phyloP scores from a whole-genome alignment of 495 filamentous ascomycete genomes.

The Chaetomium tenue region DNA sequence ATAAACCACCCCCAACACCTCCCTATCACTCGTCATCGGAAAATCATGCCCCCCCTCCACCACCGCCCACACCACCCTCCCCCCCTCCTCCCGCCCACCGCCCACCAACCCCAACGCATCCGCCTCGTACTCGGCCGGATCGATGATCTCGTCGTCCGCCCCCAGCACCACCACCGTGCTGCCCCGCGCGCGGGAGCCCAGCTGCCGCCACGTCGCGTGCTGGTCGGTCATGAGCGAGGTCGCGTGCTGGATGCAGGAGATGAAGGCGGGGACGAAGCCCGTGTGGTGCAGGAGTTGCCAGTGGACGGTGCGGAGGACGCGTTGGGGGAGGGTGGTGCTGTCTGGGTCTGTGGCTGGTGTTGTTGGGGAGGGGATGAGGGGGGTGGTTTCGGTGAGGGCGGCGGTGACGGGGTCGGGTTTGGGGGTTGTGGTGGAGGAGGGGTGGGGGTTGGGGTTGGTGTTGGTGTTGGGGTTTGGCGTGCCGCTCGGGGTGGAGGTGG shows the following conservation, averaged over 20 bases:
- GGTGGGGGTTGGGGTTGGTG: not conserved
- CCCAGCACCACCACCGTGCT: constrained; percentile 53
- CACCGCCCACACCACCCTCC: constrained; percentile 40
- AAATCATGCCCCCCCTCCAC: constrained; percentile 54
- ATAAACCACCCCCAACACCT: constrained; percentile 44
- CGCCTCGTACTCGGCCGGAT: constrained; percentile 36
- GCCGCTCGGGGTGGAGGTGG: not conserved
- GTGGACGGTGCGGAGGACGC: constrained; percentile 38
- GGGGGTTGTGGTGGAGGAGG: not conserved
- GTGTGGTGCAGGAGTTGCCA: constrained; percentile 56
- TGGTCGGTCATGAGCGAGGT: constrained; percentile 45
- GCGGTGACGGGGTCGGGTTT: constrained; percentile 28
- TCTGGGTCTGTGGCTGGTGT: constrained; percentile 17
- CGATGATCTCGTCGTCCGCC: constrained; percentile 49
- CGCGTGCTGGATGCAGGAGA: constrained; percentile 49
- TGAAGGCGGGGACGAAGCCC: constrained; percentile 55
- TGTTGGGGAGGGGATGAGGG: constrained; percentile 24
- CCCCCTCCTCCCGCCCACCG: constrained; percentile 28
- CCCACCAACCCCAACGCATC: constrained; percentile 40
- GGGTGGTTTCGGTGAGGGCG: constrained; percentile 34
- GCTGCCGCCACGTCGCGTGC: constrained; percentile 48
- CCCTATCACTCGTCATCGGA: constrained; percentile 43
- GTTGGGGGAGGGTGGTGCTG: constrained; percentile 32
- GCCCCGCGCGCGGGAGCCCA: constrained; percentile 40
- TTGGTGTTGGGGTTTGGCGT: not conserved